Conservation (phyloP, 129 eudicot genomes). For the Saussurea involucrata region DNA sequence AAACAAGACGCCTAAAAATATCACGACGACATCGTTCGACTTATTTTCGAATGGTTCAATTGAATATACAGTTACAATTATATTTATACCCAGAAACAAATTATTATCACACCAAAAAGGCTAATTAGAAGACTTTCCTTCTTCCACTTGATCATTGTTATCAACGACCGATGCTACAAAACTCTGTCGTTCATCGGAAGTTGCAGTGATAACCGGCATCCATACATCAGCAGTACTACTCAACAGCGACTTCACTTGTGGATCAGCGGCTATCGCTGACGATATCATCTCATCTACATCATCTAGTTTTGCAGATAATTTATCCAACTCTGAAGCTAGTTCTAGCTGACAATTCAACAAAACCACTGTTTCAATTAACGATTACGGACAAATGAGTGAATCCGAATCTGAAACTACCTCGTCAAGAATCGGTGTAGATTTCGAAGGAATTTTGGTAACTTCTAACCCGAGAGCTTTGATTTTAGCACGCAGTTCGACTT, state of each 20-base stretch:
- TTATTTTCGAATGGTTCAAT: constrained; percentile 5
- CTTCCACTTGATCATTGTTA: constrained; percentile 25
- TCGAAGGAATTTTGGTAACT: constrained; percentile 80
- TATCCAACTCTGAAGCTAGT: constrained; percentile 79
- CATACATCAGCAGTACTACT: constrained; percentile 93
- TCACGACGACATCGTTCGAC: neutral
- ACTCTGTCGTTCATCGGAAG: constrained; percentile 69
- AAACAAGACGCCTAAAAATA: neutral
- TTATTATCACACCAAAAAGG: neutral
- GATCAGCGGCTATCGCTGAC: constrained; percentile 73
- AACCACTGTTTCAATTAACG: neutral
- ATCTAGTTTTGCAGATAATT: constrained; percentile 75
- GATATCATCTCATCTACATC: constrained; percentile 91
- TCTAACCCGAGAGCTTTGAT: constrained; percentile 82
- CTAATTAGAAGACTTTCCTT: constrained; percentile 34
- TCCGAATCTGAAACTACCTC: constrained; percentile 45
- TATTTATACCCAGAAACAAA: neutral
- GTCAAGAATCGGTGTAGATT: constrained; percentile 53
- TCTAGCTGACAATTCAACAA: constrained; percentile 43
- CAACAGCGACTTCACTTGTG: constrained; percentile 67
- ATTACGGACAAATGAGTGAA: neutral
- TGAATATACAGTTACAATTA: constrained; percentile 2
- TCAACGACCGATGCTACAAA: constrained; percentile 44
- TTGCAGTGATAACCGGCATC: constrained; percentile 94
- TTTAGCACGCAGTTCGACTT: constrained; percentile 89